Conservation (phyloP, 352 stramenopile genomes). For the Pythium graminicola region DNA sequence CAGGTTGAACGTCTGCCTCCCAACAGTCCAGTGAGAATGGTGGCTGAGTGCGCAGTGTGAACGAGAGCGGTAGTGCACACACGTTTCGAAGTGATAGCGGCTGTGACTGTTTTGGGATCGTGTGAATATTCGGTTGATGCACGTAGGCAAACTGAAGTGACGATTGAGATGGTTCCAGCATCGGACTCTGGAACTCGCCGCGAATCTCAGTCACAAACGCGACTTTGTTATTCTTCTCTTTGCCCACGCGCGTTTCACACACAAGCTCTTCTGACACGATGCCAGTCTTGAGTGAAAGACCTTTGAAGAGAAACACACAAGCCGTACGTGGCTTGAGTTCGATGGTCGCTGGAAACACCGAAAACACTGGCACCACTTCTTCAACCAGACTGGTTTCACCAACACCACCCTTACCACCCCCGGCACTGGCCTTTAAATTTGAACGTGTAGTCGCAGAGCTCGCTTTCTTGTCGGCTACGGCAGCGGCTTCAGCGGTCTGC, state of each 20-base stretch:
- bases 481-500: conserved; percentile 11
- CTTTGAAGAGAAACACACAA: conserved; percentile 91
- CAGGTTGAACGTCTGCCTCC: conserved; percentile 82
- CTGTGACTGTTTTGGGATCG: conserved; percentile 52
- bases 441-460: conserved; percentile 15
- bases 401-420: background rate
- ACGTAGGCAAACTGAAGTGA: conserved; percentile 87
- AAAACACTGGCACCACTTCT: conserved; percentile 71
- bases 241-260: conserved; percentile 88
- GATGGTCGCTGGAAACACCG: conserved; percentile 86
- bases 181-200: conserved; percentile 88
- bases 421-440: conserved; percentile 3
- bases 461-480: conserved; percentile 25
- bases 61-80: conserved; percentile 85
- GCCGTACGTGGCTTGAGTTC: conserved; percentile 91
- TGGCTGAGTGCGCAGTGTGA: conserved; percentile 84
- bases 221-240: conserved; percentile 86
- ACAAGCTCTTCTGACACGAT: conserved; percentile 78
- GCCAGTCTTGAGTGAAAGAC: conserved; percentile 55
- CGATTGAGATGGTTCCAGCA: conserved; percentile 63
- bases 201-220: conserved; percentile 86
- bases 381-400: conserved; percentile 5
- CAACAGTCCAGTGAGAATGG: conserved; percentile 91
- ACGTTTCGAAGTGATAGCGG: conserved; percentile 81
- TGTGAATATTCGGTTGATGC: conserved; percentile 62